Evolutionary conservation across 129 eudicot species (phyloP).

Genomic region (Centaurea solstitialis): DNA sequence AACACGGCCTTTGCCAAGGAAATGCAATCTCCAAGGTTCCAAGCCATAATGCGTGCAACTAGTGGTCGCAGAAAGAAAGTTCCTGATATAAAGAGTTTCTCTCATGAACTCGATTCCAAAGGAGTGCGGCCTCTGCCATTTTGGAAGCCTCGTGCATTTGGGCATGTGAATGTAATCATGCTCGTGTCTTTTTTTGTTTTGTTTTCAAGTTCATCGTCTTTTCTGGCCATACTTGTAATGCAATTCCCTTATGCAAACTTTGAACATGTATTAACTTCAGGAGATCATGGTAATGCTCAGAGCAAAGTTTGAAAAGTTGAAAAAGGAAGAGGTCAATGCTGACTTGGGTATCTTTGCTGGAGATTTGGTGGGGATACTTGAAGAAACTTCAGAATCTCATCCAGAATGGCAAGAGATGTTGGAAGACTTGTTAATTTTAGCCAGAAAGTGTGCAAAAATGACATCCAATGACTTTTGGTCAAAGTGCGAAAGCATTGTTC

Average conservation of each 20-base stretch:
- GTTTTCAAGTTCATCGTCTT: conserved; percentile 3
- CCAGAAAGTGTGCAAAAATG: conserved; percentile 87
- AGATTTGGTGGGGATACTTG: conserved; percentile 73
- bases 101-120: conserved; percentile 93
- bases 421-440: conserved; percentile 73
- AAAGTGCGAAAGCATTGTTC: conserved; percentile 87
- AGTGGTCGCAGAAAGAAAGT: conserved; percentile 79
- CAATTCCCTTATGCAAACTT: background rate
- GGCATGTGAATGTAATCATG: conserved; percentile 69
- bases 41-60: conserved; percentile 78
- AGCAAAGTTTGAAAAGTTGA: conserved; percentile 75
- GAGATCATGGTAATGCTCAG: conserved; percentile 82
- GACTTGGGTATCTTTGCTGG: conserved; percentile 93
- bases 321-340: conserved; percentile 85
- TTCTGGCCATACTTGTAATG: background rate
- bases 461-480: conserved; percentile 79
- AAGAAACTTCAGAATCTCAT: conserved; percentile 56
- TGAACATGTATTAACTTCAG: conserved; percentile 34
- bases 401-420: conserved; percentile 72
- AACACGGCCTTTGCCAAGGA: conserved; percentile 68
- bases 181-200: conserved; percentile 16
- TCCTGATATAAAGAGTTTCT: conserved; percentile 87
- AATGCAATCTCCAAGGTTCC: conserved; percentile 83
- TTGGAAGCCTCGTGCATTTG: conserved; percentile 85
- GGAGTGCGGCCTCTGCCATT: conserved; percentile 92